Conservation (phyloP, 768 basidiomycete species). For the Kwoniella sp. region DNA sequence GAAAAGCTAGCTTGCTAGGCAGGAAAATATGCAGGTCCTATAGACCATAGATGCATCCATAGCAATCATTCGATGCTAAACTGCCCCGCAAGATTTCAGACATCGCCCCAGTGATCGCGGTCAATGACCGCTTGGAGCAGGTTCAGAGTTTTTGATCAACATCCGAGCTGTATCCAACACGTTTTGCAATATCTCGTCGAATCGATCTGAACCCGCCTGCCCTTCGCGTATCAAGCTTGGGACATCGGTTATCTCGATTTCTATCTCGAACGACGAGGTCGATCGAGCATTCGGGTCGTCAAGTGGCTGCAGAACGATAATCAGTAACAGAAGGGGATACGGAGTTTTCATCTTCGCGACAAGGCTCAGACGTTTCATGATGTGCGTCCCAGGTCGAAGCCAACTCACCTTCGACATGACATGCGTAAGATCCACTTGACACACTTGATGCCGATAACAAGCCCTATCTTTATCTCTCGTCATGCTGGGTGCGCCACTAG, state of each 20-base stretch:
- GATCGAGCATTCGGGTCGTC: conserved; percentile 11
- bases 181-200: conserved; percentile 87
- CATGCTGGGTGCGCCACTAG: conserved; percentile 25
- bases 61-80: background rate
- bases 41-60: too few relatives aligned
- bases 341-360: background rate
- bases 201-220: conserved; percentile 69
- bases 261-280: conserved; percentile 75
- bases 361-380: too few relatives aligned
- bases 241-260: conserved; percentile 77
- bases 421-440: conserved; percentile 89
- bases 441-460: conserved; percentile 91
- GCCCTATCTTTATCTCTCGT: conserved; percentile 79
- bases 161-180: conserved; percentile 93
- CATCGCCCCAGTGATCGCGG: background rate
- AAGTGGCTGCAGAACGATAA: conserved; percentile 3
- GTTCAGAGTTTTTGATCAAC: conserved; percentile 71
- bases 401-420: conserved; percentile 65
- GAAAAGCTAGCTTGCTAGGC: too few relatives aligned
- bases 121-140: conserved; percentile 7
- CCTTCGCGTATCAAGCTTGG: conserved; percentile 70
- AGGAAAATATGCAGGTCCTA: too few relatives aligned
- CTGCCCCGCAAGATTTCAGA: background rate
- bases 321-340: background rate
- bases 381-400: background rate